Base-by-base conservation (phyloP, 2,329 filamentous ascomycete genomes). In the Talaromyces sp. region DNA sequence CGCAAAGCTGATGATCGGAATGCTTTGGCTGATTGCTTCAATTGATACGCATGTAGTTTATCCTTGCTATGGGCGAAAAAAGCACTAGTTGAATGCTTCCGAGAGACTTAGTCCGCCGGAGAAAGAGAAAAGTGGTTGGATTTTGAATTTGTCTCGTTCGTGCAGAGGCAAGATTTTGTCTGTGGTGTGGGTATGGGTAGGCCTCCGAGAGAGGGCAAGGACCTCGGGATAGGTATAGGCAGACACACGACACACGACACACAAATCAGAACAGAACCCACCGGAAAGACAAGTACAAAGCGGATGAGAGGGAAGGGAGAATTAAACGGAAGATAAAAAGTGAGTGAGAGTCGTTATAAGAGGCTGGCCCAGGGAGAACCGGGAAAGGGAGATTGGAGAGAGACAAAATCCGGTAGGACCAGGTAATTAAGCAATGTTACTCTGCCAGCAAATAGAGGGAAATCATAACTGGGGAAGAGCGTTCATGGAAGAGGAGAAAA, bases 381-480 rank as follows among this genome's bases (percentile, higher is more conserved):
- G 19, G 27, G n/a, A 33, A 39, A 35, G 47, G 56, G 49, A 60
- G 39, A 60, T 13, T 52, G 57, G 33, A 19, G 37, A 41, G 54
- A 54, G 50, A 50, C 33, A 19, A 35, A 54, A 64, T 19, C 22
- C 22, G 45, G 47, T 31, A 58, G 19, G 35, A 14, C 35, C 39
- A 35, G 50, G 45, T 60, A 59, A 63, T 57, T 63, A 63, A 57
- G 37, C 61, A 63, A 27, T 9, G 27, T 35, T 54, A 63, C 61
- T 63, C 50, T 56, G 49, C 49, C 60, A 43, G 24, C 37, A 22
- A 62, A 27, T 1, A 6, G 45, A 58, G 33, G 24, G 61, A 22
- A 63, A 39, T 22, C 39, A 63, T 59, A 19, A 59, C 39, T 10
- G 39, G 27, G 35, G 52, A 39, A 37, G 33, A 56, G 27, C 7